Base-by-base conservation (phyloP, 1,284 basidiomycete species). In the Sanguinoderma infundibulare region DNA sequence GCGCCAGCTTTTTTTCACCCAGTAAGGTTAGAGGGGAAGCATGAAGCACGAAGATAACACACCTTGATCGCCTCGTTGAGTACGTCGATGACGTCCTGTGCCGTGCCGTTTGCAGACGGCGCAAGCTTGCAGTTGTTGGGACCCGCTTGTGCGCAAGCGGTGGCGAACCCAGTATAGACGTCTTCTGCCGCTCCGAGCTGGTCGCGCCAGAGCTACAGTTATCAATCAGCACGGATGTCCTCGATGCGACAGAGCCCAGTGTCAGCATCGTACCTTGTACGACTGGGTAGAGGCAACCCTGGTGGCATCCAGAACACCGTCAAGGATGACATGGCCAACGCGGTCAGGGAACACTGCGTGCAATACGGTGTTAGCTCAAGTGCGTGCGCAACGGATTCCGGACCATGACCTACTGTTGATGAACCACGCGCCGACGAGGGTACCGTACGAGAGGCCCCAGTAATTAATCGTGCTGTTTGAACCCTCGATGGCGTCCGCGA, bases 331-430 rank as follows among this genome's bases (percentile, higher is more conserved):
- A 6, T 36, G 51, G 12, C 66, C 66, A 30, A 64, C 64, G 5
- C 66, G 64, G 32, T 67, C 60, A 3, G 65, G 65, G 39, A 64
- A 64, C 63, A 61, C 63, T 64, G 53, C 2, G n/a, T n/a, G 20
- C 8, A 17, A 5, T 12, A 47, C 24, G 3, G 1, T 0, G 7
- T 51, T 20, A 51, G 20, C 49, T 20, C 2, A n/a, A 22, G 28
- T 32, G 20, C 12, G n/a, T 9, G 10, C 9, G 5, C 32, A 6
- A 34, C 6, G 3, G n/a, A 42, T 24, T 2, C 9, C 20, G 20
- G 44, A 8, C 42, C 5, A n/a, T 22, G 15, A 53, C 64, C 14
- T 14, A 67, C 66, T 67, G 53, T 67, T 63, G 12, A 58, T 54
- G 54, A 67, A 62, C 44, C 59, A 62, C 30, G 55, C 39, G 28